Evolutionary conservation across 331 rosid species (phyloP), one percentile per base, ranked within the genome.

Genomic region (Rosa hybrid): DNA sequence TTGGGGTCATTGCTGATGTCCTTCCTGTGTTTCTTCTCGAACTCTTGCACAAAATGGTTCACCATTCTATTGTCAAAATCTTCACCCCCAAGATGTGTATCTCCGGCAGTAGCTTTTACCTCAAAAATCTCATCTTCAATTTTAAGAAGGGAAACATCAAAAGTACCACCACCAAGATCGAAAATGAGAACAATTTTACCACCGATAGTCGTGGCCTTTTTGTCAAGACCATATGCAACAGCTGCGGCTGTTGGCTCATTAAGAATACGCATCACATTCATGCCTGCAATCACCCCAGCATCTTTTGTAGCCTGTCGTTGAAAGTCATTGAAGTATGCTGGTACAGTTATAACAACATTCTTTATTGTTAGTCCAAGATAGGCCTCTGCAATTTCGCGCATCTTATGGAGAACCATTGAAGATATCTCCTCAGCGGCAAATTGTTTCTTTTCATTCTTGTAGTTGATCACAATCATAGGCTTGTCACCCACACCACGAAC

Each of bases 191-290:
- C 38, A 34, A 0, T 34, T 34, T 34, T 34, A 34, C 38, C 38
- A 34, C 38, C 38, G 1, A 34, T 34, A 34, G 4, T 2, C 4
- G 38, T 34, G 4, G 38, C 4, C 38, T 34, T 34, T 34, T 34
- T 3, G 38, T 34, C 38, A 34, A 34, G 38, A n/a, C 96, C 96
- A 1, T 89, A 89, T 0, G 96, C 96, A 76, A 91, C 89, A 21
- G 93, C 93, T 0, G 96, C 96, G 0, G 96, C 90, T 41, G 93
- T 91, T 5, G 96, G 93, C 77, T 91, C 96, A 4, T 91, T 91
- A 2, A 89, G 87, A 5, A 91, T 91, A 68, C 70, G 21, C 70
- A 30, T 27, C 6, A 14, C 44, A 27, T 64, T 64, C 42, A 64
- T 12, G 14, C 70, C 91, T 69, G 90, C 90, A 79, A 91, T 91